These are phyloP conservation scores for Hirschfeldia incana DNA, from an alignment of 345 rosid species.

Conservation along the genomic window DNA sequence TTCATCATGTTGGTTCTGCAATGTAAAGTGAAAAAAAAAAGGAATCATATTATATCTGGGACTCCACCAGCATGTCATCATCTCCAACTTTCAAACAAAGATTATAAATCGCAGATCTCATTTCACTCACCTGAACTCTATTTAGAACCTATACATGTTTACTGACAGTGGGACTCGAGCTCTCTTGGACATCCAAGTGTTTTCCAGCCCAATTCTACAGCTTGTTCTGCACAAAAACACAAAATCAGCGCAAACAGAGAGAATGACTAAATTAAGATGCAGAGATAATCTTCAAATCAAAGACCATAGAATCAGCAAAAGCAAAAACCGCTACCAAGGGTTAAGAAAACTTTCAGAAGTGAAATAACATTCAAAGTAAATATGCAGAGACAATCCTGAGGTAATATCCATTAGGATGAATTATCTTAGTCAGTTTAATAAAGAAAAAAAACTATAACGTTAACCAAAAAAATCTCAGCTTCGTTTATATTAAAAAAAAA, in stretches of 20 bases:
- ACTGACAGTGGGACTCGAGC: background rate
- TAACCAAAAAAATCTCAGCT: no score
- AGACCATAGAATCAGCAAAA: no score
- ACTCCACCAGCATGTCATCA: background rate
- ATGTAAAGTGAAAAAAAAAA: background rate
- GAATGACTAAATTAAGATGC: no score
- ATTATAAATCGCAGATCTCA: background rate
- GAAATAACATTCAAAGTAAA: background rate
- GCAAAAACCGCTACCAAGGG: no score
- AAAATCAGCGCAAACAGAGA: background rate
- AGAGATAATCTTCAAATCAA: background rate
- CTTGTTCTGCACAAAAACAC: background rate
- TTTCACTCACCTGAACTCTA: background rate
- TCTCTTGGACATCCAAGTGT: background rate
- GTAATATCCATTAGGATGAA: background rate
- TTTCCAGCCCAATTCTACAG: background rate
- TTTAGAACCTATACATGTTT: background rate
- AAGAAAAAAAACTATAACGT: no score
- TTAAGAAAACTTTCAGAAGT: background rate
- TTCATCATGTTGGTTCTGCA: background rate
- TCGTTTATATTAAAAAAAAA: no score
- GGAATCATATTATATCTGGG: background rate
- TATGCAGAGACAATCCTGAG: background rate
- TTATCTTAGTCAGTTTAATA: background rate
- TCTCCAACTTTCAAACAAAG: background rate